Conservation (phyloP, 225 moss, liverwort and hornwort species). For the Lunularia cruciata region DNA sequence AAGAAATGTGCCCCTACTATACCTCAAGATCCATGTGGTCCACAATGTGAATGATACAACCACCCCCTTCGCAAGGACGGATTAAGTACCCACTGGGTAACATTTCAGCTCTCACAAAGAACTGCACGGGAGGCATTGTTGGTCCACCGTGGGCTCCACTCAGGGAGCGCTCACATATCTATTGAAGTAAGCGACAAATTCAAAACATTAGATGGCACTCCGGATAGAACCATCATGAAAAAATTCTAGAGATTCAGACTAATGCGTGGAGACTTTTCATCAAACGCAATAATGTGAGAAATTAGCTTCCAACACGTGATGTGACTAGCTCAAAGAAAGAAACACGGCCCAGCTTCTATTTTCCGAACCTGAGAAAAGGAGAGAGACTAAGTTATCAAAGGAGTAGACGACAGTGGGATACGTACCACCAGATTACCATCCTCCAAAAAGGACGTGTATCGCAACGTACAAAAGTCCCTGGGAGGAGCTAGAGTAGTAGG, state of each 20-base stretch:
- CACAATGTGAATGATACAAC: slow-evolving; percentile 92
- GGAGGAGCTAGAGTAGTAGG: slow-evolving; percentile 94
- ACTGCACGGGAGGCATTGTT: slow-evolving; percentile 81
- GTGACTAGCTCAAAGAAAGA: too few relatives aligned
- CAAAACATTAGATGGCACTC: not conserved
- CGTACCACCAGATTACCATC: slow-evolving; percentile 95
- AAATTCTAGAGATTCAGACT: not conserved
- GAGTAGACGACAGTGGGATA: not conserved
- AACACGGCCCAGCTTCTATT: too few relatives aligned
- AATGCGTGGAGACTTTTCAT: too few relatives aligned
- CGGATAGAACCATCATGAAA: too few relatives aligned
- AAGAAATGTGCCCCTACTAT: not conserved
- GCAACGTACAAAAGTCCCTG: slow-evolving; percentile 90
- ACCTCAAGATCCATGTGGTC: slow-evolving; percentile 96
- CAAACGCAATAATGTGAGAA: too few relatives aligned
- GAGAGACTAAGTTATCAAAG: too few relatives aligned
- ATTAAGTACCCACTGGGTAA: slow-evolving; percentile 91
- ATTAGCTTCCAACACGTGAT: too few relatives aligned
- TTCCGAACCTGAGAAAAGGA: too few relatives aligned
- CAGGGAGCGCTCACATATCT: slow-evolving; percentile 93
- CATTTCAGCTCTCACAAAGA: slow-evolving; percentile 92
- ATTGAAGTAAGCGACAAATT: not conserved
- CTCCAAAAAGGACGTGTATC: slow-evolving; percentile 92
- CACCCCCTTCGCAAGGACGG: slow-evolving; percentile 93
- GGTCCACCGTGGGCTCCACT: slow-evolving; percentile 70